Evolutionary conservation across 345 rosid genomes (phyloP).

Genomic region (Xanthoceras sorbifolium): DNA sequence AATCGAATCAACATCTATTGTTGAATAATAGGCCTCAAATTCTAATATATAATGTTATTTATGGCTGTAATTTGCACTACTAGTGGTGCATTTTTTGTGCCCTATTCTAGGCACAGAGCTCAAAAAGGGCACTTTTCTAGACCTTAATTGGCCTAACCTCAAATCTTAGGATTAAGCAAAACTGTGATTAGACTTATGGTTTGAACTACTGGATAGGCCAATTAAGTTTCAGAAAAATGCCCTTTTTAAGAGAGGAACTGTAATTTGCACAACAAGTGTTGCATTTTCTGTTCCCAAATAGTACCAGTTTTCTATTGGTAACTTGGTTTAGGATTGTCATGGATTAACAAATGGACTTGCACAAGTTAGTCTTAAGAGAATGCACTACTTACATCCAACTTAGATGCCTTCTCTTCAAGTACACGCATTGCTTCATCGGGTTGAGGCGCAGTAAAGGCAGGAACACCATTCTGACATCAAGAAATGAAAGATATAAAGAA

Average conservation of each 20-base stretch:
- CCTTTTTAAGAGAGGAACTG: neutral
- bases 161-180: neutral
- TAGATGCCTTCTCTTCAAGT: slow-evolving; percentile 76
- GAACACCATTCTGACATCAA: slow-evolving; percentile 63
- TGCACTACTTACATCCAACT: slow-evolving; percentile 65
- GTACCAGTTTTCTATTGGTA: neutral
- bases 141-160: neutral
- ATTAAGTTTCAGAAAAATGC: neutral
- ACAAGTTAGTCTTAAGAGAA: slow-evolving; percentile 1
- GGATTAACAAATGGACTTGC: neutral
- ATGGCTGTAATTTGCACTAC: too few species aligned
- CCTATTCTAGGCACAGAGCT: too few species aligned
- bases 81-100: too few species aligned
- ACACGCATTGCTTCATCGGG: slow-evolving; percentile 95
- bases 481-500: neutral
- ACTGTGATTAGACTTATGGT: neutral
- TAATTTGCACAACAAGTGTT: neutral
- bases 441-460: slow-evolving; percentile 93
- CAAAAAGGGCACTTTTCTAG: too few species aligned
- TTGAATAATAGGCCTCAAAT: slow-evolving; percentile 3
- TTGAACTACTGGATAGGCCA: neutral
- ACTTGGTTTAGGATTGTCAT: slow-evolving; percentile 1
- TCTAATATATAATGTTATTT: slow-evolving; percentile 4
- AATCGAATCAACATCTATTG: neutral
- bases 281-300: neutral